phyloP scores from a whole-genome alignment of 768 basidiomycete genomes.

The Mycena latifolia region DNA sequence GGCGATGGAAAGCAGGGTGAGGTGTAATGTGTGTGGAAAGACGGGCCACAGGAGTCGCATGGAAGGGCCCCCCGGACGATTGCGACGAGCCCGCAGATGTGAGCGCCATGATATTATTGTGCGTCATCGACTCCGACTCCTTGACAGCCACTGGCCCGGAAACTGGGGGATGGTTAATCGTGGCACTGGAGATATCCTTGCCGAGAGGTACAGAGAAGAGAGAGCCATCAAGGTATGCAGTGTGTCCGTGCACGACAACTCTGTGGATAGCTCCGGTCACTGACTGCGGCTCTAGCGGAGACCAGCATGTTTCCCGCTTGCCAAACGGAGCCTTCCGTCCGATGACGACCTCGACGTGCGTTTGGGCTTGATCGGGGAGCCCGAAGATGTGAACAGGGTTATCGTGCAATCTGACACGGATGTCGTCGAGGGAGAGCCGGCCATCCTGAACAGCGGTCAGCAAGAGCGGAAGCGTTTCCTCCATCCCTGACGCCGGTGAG shows the following conservation, averaged over 20 bases:
- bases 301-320: slow-evolving; percentile 74
- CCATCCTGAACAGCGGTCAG: slow-evolving; percentile 88
- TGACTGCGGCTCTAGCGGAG: slow-evolving; percentile 75
- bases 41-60: slow-evolving; percentile 51
- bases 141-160: slow-evolving; percentile 41
- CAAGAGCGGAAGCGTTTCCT: slow-evolving; percentile 89
- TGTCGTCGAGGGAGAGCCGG: slow-evolving; percentile 84
- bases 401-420: slow-evolving; percentile 87
- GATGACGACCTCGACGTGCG: slow-evolving; percentile 93
- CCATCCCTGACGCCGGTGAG: slow-evolving; percentile 82
- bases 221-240: slow-evolving; percentile 89
- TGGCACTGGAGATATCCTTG: slow-evolving; percentile 78
- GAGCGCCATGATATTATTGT: slow-evolving; percentile 43
- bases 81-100: slow-evolving; percentile 35
- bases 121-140: slow-evolving; percentile 41
- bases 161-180: slow-evolving; percentile 56
- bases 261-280: slow-evolving; percentile 88
- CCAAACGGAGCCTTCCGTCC: slow-evolving; percentile 77
- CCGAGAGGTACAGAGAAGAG: slow-evolving; percentile 72
- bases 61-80: slow-evolving; percentile 29
- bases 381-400: slow-evolving; percentile 95
- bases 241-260: slow-evolving; percentile 91
- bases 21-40: slow-evolving; percentile 60
- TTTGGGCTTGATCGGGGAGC: slow-evolving; percentile 86
- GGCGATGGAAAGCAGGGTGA: slow-evolving; percentile 91